These are phyloP conservation scores for Coffea humblotiana DNA, from an alignment of 305 asterid species.

Conservation along the genomic window DNA sequence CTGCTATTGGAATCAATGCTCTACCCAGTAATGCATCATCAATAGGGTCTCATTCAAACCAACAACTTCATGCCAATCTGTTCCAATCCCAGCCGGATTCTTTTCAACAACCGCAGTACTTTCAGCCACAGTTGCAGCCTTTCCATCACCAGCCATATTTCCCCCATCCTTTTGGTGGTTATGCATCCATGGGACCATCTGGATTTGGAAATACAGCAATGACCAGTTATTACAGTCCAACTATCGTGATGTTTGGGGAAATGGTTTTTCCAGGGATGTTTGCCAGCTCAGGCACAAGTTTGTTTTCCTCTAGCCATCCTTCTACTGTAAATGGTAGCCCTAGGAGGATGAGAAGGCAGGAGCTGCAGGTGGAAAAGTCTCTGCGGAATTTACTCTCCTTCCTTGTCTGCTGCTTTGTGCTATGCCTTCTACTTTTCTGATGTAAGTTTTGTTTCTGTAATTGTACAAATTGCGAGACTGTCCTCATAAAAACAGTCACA, in stretches of 20 bases:
- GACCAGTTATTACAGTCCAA: constrained; percentile 42
- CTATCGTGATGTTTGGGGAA: constrained; percentile 68
- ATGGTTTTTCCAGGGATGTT: constrained; percentile 65
- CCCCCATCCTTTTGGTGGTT: constrained; percentile 38
- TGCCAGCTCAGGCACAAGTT: constrained; percentile 41
- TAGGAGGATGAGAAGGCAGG: constrained; percentile 77
- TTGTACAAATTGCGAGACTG: constrained; percentile 37
- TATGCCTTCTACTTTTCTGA: constrained; percentile 79
- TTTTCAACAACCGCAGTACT: constrained; percentile 38
- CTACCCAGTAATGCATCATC: constrained; percentile 27
- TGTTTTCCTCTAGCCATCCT: constrained; percentile 45
- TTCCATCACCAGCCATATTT: constrained; percentile 22
- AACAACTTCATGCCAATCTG: constrained; percentile 31
- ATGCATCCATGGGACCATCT: constrained; percentile 39
- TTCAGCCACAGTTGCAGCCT: constrained; percentile 21
- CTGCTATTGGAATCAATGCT: constrained; percentile 41
- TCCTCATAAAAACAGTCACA: constrained; percentile 22
- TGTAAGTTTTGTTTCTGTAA: constrained; percentile 28
- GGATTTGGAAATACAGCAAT: constrained; percentile 40
- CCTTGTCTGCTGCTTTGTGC: constrained; percentile 59
- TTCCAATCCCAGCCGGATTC: constrained; percentile 27
- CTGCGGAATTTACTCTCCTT: constrained; percentile 69
- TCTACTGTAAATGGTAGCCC: constrained; percentile 48
- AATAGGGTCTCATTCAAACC: constrained; percentile 29
- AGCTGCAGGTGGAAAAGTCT: constrained; percentile 56